phyloP scores from a whole-genome alignment of 2,329 filamentous ascomycete species.

The Pyrenochaeta sp. region DNA sequence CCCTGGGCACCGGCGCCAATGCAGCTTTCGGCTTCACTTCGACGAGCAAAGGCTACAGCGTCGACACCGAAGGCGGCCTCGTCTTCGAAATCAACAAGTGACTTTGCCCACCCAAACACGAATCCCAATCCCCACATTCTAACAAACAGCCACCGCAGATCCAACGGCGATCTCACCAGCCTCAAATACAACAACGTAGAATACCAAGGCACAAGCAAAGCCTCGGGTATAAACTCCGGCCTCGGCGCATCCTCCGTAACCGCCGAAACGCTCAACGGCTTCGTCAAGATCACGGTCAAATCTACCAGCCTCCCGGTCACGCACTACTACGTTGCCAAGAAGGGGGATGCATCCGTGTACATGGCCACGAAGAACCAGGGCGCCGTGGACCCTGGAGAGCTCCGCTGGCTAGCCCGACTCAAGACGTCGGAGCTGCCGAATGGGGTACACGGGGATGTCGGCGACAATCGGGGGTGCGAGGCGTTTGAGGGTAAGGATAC shows the following conservation, averaged over 20 bases:
- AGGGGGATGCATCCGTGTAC: slow-evolving; percentile 27
- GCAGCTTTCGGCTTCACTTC: slow-evolving; percentile 29
- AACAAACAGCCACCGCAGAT: slow-evolving; percentile 10
- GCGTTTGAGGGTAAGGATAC: slow-evolving; percentile 34
- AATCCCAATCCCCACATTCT: neutral
- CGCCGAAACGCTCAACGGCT: slow-evolving; percentile 31
- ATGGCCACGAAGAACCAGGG: slow-evolving; percentile 33
- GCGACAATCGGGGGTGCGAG: slow-evolving; percentile 24
- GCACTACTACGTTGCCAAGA: slow-evolving; percentile 32
- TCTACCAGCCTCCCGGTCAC: slow-evolving; percentile 23
- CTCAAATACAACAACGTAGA: slow-evolving; percentile 30
- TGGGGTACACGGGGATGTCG: slow-evolving; percentile 31
- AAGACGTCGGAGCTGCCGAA: slow-evolving; percentile 21
- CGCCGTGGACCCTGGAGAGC: slow-evolving; percentile 34
- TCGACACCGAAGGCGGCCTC: slow-evolving; percentile 29
- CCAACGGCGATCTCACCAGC: slow-evolving; percentile 31
- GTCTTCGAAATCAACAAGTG: slow-evolving; percentile 29
- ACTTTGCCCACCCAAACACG: neutral
- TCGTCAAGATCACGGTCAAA: slow-evolving; percentile 31
- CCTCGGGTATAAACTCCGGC: slow-evolving; percentile 30
- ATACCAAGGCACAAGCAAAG: slow-evolving; percentile 28
- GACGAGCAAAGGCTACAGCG: slow-evolving; percentile 21
- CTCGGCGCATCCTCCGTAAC: slow-evolving; percentile 27
- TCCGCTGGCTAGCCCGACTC: slow-evolving; percentile 8
- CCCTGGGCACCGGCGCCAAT: slow-evolving; percentile 10